Evolutionary conservation across 2,329 filamentous ascomycete genomes (phyloP).

Genomic region (Herpomyces periplanetae): DNA sequence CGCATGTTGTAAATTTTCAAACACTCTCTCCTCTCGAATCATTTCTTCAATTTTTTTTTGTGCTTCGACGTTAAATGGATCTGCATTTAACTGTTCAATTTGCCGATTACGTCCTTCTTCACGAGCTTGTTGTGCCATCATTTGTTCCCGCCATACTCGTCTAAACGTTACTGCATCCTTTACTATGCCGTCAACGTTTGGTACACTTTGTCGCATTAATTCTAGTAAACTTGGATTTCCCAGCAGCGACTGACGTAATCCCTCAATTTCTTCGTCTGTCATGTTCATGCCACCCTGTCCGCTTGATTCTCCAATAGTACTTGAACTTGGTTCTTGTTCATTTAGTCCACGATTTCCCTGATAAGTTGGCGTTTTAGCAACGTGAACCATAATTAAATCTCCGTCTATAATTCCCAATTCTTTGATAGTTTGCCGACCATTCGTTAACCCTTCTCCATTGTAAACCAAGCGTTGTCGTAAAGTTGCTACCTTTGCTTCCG

Average conservation of each 20-base stretch:
- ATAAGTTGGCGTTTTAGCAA: constrained; percentile 9
- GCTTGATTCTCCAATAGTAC: constrained; percentile 8
- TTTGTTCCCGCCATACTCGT: constrained; percentile 23
- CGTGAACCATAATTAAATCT: constrained; percentile 65
- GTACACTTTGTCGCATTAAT: constrained; percentile 27
- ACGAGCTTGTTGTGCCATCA: constrained; percentile 26
- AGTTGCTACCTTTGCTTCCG: constrained; percentile 32
- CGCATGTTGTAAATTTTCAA: constrained; percentile 78
- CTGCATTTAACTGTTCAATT: constrained; percentile 51
- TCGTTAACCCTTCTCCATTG: constrained; percentile 40
- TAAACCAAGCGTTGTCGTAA: constrained; percentile 49
- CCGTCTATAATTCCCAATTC: constrained; percentile 44
- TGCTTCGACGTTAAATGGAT: constrained; percentile 71
- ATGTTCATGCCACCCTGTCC: neutral
- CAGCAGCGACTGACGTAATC: constrained; percentile 40
- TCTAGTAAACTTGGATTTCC: constrained; percentile 31
- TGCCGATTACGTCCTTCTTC: constrained; percentile 40
- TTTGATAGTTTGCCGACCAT: constrained; percentile 41
- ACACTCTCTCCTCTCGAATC: constrained; percentile 69
- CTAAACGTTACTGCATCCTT: constrained; percentile 38
- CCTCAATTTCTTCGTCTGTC: constrained; percentile 20
- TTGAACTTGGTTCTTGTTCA: constrained; percentile 5
- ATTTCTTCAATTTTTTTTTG: constrained; percentile 83
- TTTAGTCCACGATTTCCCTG: constrained; percentile 6
- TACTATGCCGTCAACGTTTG: constrained; percentile 32